phyloP scores from a whole-genome alignment of 2,329 filamentous ascomycete species.

The Fusarium napiforme region DNA sequence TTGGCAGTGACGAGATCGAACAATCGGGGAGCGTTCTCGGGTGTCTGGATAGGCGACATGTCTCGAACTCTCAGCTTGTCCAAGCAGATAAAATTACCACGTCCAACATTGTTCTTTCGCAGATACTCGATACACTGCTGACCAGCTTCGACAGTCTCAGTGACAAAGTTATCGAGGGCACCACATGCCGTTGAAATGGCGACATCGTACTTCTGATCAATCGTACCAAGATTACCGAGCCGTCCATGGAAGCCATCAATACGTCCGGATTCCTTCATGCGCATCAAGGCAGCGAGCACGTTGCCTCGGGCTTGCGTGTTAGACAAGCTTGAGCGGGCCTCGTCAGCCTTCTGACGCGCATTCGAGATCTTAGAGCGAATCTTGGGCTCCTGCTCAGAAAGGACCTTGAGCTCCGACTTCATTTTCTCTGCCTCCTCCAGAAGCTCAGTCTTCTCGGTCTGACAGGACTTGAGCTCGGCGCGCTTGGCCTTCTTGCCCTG shows the following conservation, averaged over 20 bases:
- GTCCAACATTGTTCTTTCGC: conserved; percentile 94
- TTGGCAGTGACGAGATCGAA: conserved; percentile 94
- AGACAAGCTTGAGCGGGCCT: conserved; percentile 89
- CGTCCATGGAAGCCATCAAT: conserved; percentile 98
- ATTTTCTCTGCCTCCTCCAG: conserved; percentile 80
- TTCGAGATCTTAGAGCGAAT: conserved; percentile 87
- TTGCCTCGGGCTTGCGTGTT: conserved; percentile 93
- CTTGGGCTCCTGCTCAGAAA: conserved; percentile 81
- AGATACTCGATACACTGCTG: conserved; percentile 99
- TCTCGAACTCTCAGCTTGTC: conserved; percentile 86
- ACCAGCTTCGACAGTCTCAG: conserved; percentile 93
- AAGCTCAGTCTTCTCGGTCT: conserved; percentile 75
- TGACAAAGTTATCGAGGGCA: conserved; percentile 93
- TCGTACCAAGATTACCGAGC: conserved; percentile 91
- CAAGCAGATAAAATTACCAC: conserved; percentile 96
- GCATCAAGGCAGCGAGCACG: conserved; percentile 90
- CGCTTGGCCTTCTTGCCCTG: conserved; percentile 77
- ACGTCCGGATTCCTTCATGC: conserved; percentile 93
- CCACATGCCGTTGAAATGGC: conserved; percentile 98
- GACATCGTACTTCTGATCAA: conserved; percentile 93
- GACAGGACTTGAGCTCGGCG: conserved; percentile 79
- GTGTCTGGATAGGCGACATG: conserved; percentile 83
- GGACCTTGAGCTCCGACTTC: conserved; percentile 76
- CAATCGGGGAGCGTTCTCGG: conserved; percentile 89
- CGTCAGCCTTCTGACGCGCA: conserved; percentile 93